Conservation (phyloP, 228 moss, liverwort and hornwort genomes). For the Sphagnum fallax region DNA sequence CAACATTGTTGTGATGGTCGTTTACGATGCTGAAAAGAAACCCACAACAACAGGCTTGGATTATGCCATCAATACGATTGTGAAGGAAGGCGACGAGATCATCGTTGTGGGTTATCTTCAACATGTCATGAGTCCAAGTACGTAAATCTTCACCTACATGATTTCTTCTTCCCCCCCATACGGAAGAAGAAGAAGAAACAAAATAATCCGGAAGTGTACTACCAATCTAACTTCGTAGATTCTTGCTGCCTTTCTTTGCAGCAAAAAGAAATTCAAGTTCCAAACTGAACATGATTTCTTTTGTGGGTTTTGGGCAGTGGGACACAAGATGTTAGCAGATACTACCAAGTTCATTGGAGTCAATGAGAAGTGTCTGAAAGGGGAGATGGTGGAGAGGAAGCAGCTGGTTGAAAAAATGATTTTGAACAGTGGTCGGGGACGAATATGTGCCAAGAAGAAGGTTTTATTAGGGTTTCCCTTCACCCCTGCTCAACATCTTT, state of each 20-base stretch:
- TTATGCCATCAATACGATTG: constrained; percentile 30
- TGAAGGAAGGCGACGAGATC: constrained; percentile 28
- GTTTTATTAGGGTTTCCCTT: constrained; percentile 3
- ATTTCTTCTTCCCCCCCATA: too few species aligned
- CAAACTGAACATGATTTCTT: background rate
- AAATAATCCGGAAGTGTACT: too few species aligned
- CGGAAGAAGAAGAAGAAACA: too few species aligned
- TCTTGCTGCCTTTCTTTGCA: background rate
- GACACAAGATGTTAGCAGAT: constrained; percentile 32
- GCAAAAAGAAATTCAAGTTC: too few species aligned
- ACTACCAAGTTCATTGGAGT: constrained; percentile 17
- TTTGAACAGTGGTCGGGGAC: constrained; percentile 16
- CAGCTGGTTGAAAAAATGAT: constrained; percentile 19
- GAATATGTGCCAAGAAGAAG: constrained; percentile 28
- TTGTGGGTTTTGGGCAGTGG: constrained; percentile 11
- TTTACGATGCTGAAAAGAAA: constrained; percentile 42
- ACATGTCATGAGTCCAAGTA: constrained; percentile 33
- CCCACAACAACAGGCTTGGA: constrained; percentile 26
- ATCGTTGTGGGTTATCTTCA: constrained; percentile 31
- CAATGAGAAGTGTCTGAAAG: constrained; percentile 15
- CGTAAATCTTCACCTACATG: too few species aligned
- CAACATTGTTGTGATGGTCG: constrained; percentile 13
- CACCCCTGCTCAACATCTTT: background rate
- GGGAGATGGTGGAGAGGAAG: constrained; percentile 10
- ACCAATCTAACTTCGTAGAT: background rate